Base-by-base conservation (phyloP, 768 basidiomycete species). In the Cubamyces sp. region DNA sequence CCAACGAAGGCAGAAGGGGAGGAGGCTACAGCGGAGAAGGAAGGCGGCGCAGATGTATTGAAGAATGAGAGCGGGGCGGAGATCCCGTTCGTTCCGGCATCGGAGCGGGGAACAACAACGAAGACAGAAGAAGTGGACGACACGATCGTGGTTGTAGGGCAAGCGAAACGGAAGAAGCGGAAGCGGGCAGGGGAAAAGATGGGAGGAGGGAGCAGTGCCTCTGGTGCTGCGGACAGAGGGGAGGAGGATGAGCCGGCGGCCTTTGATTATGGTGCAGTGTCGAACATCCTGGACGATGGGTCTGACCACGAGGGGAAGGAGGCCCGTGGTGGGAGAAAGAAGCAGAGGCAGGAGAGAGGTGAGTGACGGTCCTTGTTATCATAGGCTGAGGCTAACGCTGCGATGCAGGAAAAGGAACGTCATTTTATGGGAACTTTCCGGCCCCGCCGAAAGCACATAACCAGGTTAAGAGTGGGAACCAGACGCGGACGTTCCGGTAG, bases 11-110 rank as follows among this genome's bases (percentile, higher is more conserved):
- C 6, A 6, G 30, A 58, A 40, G 61, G 62, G 14, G 61, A 61
- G n/a, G 64, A 56, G 34, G 66, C 53, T 19, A 52, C 54, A 2
- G 52, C 58, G 28, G 55, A 54, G 19, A 60, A 54, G 30, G 45
- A 62, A 6, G 47, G 53, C 2, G 50, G 37, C 14, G 64, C 46
- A 43, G 21, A 26, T 23, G 54, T 53, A 46, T 64, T 57, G 68
- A 70, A 53, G 72, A 66, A 42, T 12, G 78, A 76, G 23, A 82
- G 79, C 73, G 82, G 86, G 55, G 81, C 85, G 39, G 92, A 93
- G 73, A 83, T 94, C 7, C 86, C 93, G 0, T 96, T 87, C 65
- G 80, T 96, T 9, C 92, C 92, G 49, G 81, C 85, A 1, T 74
- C 83, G 0, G 81, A 86, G 68, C 84, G 93, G 21, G 42, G 47